Evolutionary conservation across 2,329 filamentous ascomycete species (phyloP).

Genomic region (Tolypocladium inflatum): DNA sequence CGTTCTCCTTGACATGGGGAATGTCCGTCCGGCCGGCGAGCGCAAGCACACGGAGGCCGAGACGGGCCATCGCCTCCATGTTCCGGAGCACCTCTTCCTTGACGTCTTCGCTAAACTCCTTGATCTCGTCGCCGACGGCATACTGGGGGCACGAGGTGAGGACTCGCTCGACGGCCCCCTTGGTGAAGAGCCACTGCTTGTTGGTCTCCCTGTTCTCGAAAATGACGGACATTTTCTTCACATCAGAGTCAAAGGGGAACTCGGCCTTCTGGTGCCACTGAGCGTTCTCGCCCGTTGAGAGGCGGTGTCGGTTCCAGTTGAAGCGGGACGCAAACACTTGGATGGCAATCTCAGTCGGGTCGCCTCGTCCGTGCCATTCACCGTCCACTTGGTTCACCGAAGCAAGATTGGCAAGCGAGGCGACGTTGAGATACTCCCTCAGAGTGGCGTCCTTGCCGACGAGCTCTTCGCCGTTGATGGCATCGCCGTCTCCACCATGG

Average conservation of each 20-base stretch:
- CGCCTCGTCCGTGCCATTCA: conserved; percentile 54
- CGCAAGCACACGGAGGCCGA: conserved; percentile 60
- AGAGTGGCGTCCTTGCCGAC: conserved; percentile 38
- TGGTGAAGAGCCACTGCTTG: conserved; percentile 45
- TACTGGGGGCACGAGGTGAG: conserved; percentile 51
- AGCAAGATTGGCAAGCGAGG: conserved; percentile 57
- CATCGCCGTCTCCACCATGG: conserved; percentile 15
- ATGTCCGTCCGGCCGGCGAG: conserved; percentile 46
- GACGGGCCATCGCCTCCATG: conserved; percentile 57
- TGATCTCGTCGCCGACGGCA: conserved; percentile 30
- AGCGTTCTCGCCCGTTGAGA: conserved; percentile 37
- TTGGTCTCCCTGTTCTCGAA: conserved; percentile 35
- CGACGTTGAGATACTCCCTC: conserved; percentile 49
- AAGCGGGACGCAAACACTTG: conserved; percentile 66
- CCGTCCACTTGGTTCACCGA: conserved; percentile 45
- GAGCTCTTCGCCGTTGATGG: conserved; percentile 16
- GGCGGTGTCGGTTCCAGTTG: conserved; percentile 46
- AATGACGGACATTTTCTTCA: conserved; percentile 71
- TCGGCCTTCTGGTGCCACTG: conserved; percentile 53
- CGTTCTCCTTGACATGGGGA: conserved; percentile 19
- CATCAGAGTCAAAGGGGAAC: conserved; percentile 64
- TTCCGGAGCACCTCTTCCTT: conserved; percentile 51
- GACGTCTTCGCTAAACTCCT: conserved; percentile 41
- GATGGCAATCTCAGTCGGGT: conserved; percentile 60
- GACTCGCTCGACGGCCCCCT: conserved; percentile 62